These are phyloP conservation scores for Scedosporium boydii DNA, from an alignment of 2,329 filamentous ascomycete species.

Conservation along the genomic window DNA sequence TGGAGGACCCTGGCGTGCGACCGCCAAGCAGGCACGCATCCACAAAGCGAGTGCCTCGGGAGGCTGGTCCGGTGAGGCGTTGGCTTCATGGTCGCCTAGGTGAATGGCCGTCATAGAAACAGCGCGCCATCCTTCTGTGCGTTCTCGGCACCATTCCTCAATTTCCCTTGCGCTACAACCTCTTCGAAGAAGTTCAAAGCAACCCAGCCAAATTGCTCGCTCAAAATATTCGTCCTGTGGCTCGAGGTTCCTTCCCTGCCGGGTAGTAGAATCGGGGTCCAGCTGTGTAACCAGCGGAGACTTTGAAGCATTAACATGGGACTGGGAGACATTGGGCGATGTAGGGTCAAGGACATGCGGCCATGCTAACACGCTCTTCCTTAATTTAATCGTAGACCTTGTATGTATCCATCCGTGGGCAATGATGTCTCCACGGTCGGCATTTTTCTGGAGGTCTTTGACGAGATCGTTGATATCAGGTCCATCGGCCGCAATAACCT, in stretches of 20 bases:
- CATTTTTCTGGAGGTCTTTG: slow-evolving; percentile 63
- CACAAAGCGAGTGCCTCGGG: slow-evolving; percentile 51
- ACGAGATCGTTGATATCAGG: slow-evolving; percentile 69
- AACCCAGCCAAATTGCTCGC: slow-evolving; percentile 83
- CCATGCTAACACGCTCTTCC: slow-evolving; percentile 66
- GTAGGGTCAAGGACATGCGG: slow-evolving; percentile 55
- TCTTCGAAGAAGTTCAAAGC: slow-evolving; percentile 82
- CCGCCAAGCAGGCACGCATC: slow-evolving; percentile 66
- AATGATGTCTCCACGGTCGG: slow-evolving; percentile 72
- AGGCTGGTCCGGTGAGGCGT: slow-evolving; percentile 28
- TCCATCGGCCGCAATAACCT: slow-evolving; percentile 61
- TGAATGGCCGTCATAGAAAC: slow-evolving; percentile 68
- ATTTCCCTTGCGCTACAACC: slow-evolving; percentile 69
- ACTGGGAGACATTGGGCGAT: slow-evolving; percentile 44
- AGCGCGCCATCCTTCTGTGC: slow-evolving; percentile 83
- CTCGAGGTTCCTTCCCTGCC: slow-evolving; percentile 69
- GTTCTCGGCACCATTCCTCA: slow-evolving; percentile 75
- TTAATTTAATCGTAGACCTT: slow-evolving; percentile 77
- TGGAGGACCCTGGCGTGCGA: slow-evolving; percentile 58
- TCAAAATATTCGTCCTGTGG: slow-evolving; percentile 83
- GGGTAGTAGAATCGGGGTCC: slow-evolving; percentile 80
- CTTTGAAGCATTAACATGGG: slow-evolving; percentile 48
- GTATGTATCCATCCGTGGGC: slow-evolving; percentile 90
- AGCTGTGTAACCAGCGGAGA: slow-evolving; percentile 72
- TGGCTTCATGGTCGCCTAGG: slow-evolving; percentile 36